phyloP scores from a whole-genome alignment of 2,329 filamentous ascomycete genomes.

The Amylocarpus encephaloides region DNA sequence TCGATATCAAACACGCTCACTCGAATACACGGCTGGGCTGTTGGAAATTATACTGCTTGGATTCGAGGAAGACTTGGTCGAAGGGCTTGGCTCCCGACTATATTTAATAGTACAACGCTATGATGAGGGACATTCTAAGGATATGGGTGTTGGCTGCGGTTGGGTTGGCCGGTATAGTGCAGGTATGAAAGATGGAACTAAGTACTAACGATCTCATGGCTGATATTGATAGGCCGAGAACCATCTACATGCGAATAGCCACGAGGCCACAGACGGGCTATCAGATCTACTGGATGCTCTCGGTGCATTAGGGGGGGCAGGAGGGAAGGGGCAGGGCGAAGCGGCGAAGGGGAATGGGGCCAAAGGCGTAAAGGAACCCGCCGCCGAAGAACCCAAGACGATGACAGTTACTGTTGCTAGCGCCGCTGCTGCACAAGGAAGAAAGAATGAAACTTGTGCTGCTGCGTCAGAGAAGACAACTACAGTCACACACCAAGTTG shows the following conservation, averaged over 20 bases:
- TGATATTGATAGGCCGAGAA: conserved; percentile 13
- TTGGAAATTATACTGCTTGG: conserved; percentile 19
- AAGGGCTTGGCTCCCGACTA: neutral
- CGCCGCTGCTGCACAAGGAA: neutral
- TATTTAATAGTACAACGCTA: conserved; percentile 5
- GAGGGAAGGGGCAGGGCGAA: conserved; percentile 2
- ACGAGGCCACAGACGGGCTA: conserved; percentile 6
- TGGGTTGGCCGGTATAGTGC: conserved; percentile 16
- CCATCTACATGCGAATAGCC: conserved; percentile 6
- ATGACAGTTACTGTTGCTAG: neutral
- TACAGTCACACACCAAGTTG: conserved; percentile 33
- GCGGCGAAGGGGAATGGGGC: conserved; percentile 4
- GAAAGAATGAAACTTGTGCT: conserved; percentile 3
- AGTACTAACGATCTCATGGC: neutral
- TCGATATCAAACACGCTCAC: conserved; percentile 17
- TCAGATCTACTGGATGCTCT: conserved; percentile 21
- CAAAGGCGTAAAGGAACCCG: neutral
- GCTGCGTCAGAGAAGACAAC: conserved; percentile 12
- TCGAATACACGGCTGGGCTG: conserved; percentile 27
- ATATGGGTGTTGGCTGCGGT: conserved; percentile 18
- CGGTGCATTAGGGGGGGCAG: conserved; percentile 6
- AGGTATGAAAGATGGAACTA: conserved; percentile 16
- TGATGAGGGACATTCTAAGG: conserved; percentile 23
- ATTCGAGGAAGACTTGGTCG: conserved; percentile 2
- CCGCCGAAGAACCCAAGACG: neutral